Percentiles rank a stretch among this genome's conserved stretches.
These are phyloP conservation scores for Ophiocordyceps unilateralis DNA, from an alignment of 2,329 filamentous ascomycete species.

Conservation along the genomic window DNA sequence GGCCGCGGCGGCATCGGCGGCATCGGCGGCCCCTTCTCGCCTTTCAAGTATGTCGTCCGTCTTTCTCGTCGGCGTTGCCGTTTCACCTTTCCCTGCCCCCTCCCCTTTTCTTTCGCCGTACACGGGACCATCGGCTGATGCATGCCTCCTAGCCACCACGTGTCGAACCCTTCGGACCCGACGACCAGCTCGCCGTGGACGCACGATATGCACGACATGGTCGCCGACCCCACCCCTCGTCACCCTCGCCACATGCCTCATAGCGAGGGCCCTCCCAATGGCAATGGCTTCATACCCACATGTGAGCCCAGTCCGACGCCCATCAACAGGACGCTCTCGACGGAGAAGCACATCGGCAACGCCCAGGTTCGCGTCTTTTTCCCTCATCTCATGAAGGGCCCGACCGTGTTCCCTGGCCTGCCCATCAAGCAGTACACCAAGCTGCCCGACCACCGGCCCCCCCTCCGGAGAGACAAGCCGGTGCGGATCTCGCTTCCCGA, in stretches of 20 bases:
- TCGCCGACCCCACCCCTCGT: conserved; percentile 28
- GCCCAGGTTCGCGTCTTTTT: conserved; percentile 70
- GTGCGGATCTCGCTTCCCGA: conserved; percentile 83
- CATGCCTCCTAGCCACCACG: conserved; percentile 13
- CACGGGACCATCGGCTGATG: background rate
- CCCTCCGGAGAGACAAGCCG: conserved; percentile 86
- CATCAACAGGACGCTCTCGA: conserved; percentile 66
- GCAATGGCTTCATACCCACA: conserved; percentile 35
- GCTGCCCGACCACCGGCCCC: conserved; percentile 84
- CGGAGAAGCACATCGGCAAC: conserved; percentile 67
- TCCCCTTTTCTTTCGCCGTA: background rate
- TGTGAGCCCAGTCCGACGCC: conserved; percentile 42
- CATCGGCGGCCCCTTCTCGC: conserved; percentile 39
- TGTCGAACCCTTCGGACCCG: conserved; percentile 35
- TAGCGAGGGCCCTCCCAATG: conserved; percentile 34
- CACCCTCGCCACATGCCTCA: conserved; percentile 25
- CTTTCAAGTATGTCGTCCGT: conserved; percentile 46
- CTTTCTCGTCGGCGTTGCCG: conserved; percentile 12
- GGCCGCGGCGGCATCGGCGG: conserved; percentile 41
- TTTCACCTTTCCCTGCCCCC: conserved; percentile 6
- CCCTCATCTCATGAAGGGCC: conserved; percentile 49
- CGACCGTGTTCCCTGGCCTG: conserved; percentile 56
- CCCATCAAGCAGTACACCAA: conserved; percentile 84
- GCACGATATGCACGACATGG: conserved; percentile 79
- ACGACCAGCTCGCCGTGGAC: conserved; percentile 66